Percentiles rank a stretch among this genome's conserved stretches.
Evolutionary conservation across 2,329 filamentous ascomycete species (phyloP).

Genomic region (Talaromyces piceae): DNA sequence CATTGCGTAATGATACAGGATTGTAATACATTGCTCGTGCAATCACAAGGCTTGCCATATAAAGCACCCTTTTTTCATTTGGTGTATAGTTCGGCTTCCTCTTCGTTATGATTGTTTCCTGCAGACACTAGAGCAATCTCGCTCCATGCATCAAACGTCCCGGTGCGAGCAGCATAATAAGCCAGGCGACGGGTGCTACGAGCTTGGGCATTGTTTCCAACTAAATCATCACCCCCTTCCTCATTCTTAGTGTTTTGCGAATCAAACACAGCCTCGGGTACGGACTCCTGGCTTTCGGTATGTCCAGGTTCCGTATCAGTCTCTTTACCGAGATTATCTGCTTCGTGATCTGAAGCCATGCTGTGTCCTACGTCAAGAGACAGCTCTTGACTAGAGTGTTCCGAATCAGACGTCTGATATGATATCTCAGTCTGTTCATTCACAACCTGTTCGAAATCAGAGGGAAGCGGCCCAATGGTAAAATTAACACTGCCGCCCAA

Average conservation of each 20-base stretch:
- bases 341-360: neutral
- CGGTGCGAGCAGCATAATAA: constrained; percentile 35
- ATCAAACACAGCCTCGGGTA: constrained; percentile 1
- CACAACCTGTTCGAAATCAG: constrained; percentile 2
- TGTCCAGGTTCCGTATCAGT: neutral
- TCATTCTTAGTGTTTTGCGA: constrained; percentile 3
- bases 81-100: constrained; percentile 36
- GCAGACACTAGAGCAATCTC: constrained; percentile 37
- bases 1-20: too few species aligned
- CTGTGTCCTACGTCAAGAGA: neutral
- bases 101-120: constrained; percentile 34
- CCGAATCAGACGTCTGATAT: neutral
- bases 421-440: constrained; percentile 4
- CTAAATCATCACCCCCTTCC: neutral
- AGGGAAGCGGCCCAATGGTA: constrained; percentile 8
- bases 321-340: neutral
- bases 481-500: constrained; percentile 10
- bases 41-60: neutral
- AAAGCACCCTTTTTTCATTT: neutral
- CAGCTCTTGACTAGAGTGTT: neutral
- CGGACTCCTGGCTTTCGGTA: constrained; percentile 1
- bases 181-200: constrained; percentile 15
- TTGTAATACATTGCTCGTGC: too few species aligned
- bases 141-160: constrained; percentile 37
- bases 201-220: neutral